Percentiles rank a stretch among this genome's conserved stretches.
These are phyloP conservation scores for Acanthamoeba polyphaga DNA, from an alignment of 208 protist species.

Conservation along the genomic window DNA sequence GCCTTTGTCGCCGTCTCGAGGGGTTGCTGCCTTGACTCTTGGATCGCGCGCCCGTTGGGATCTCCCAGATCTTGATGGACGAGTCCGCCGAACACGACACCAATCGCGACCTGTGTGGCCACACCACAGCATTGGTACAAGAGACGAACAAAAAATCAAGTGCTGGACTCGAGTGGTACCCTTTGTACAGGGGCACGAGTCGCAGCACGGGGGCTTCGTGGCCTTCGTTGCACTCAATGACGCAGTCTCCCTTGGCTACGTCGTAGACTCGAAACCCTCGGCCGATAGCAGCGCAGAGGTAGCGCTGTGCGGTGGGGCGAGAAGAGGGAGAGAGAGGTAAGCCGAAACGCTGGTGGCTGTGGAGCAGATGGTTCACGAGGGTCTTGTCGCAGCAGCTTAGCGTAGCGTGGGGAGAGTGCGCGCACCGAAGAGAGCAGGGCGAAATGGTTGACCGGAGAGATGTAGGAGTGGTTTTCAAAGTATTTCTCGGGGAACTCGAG, in stretches of 20 bases:
- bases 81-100: constrained; percentile 67
- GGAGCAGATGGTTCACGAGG: background rate
- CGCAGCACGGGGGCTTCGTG: constrained; percentile 45
- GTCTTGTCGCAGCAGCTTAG: background rate
- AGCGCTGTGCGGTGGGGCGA: background rate
- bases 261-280: constrained; percentile 71
- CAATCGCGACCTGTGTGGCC: constrained; percentile 25
- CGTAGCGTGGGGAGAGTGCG: no score
- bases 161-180: background rate
- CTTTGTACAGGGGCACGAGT: constrained; percentile 57
- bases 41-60: background rate
- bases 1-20: background rate
- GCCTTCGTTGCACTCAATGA: constrained; percentile 45
- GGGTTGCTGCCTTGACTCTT: background rate
- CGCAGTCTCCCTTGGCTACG: constrained; percentile 13
- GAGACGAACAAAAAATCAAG: background rate
- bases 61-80: constrained; percentile 67
- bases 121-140: background rate
- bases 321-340: background rate
- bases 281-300: constrained; percentile 10
- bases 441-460: constrained; percentile 58
- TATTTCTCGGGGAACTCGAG: constrained; percentile 70
- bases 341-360: background rate
- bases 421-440: background rate
- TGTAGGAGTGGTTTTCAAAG: constrained; percentile 33